Evolutionary conservation across 225 moss, liverwort and hornwort genomes (phyloP).

Genomic region (Bryum argenteum): DNA sequence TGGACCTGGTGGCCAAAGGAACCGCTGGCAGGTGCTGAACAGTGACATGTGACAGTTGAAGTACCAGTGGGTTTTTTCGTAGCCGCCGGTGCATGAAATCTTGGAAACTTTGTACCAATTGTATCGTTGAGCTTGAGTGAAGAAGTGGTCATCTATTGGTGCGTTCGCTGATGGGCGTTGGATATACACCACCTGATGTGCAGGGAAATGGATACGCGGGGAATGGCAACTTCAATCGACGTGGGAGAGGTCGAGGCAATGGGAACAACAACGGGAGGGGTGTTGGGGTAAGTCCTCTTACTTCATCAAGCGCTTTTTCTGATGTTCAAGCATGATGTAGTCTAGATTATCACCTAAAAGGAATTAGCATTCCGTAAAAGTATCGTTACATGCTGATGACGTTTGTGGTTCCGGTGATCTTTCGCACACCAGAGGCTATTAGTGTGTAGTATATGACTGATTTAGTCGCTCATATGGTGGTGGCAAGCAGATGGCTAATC

Average conservation of each 20-base stretch:
- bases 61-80: too few relatives aligned
- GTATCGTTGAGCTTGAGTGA: background rate
- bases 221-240: conserved; percentile 55
- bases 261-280: conserved; percentile 83
- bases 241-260: conserved; percentile 78
- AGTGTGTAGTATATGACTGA: background rate
- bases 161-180: background rate
- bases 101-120: background rate
- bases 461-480: conserved; percentile 1
- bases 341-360: background rate
- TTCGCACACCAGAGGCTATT: background rate
- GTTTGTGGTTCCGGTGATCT: background rate
- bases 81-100: too few relatives aligned
- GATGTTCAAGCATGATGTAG: background rate
- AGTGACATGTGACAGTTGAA: too few relatives aligned
- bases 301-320: background rate
- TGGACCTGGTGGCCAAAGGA: conserved; percentile 55
- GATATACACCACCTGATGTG: background rate
- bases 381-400: background rate
- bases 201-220: conserved; percentile 75
- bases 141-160: background rate
- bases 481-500: conserved; percentile 56
- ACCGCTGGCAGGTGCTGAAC: conserved; percentile 62
- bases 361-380: background rate
- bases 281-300: conserved; percentile 58